Base-by-base conservation (phyloP, 805 yeast species). In the Candida easanensis region DNA sequence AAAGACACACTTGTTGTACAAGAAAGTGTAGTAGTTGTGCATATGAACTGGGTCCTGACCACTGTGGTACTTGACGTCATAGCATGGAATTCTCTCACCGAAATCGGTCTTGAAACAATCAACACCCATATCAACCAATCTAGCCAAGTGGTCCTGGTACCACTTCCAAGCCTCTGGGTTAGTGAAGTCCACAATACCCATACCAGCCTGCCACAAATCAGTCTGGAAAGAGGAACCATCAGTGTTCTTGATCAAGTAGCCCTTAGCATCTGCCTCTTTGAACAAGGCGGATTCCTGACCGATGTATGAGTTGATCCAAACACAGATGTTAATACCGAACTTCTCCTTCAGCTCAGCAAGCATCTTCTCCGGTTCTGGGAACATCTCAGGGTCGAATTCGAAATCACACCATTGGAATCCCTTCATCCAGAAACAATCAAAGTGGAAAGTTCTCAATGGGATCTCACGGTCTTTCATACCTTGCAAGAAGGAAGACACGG, bases 271-370 rank as follows among this genome's bases (percentile, higher is more conserved):
- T 14, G 50, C 54, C 28, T 42, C 52, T 15, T 41, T 39, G 49
- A 49, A 52, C 30, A 52, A 15, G 3, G 33, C 10, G 8, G 54
- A 48, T 37, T 52, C 57, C 32, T 52, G 57, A 6, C 44, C 57
- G 31, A 52, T 51, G 39, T 52, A 52, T 2, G 54, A 39, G 41
- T 52, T 52, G 35, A 52, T 50, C 57, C 57, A 52, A 18, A 52
- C 54, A 44, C 57, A 50, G 16, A 68, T 56, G 8, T 66, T 68
- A 19, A 64, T 55, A 36, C 70, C 71, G 36, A 61, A 68, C 38
- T 64, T 65, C 41, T 61, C 60, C 41, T 64, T 63, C 44, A 68
- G 45, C 37, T 64, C 64, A 26, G 60, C 56, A 15, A 68, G 41
- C 50, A 50, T 46, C 30, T 41, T 27, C 33, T 37, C 36, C 16